Evolutionary conservation across 257 asterid genomes (phyloP), one percentile per base, ranked within the genome.

Genomic region (Avicennia marina): DNA sequence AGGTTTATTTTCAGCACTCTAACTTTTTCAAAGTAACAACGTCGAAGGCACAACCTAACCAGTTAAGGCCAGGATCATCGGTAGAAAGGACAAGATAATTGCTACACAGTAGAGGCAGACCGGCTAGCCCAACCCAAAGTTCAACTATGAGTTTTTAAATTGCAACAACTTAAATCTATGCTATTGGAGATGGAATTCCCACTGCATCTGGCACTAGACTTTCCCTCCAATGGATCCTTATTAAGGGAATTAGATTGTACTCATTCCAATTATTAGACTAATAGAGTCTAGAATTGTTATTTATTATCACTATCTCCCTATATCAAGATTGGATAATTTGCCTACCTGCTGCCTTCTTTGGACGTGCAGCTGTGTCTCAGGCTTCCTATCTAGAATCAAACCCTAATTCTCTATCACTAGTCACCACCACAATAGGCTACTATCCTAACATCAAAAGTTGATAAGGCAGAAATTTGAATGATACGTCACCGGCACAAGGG

Each of bases 251-350:
- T 53, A 33, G 29, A 53, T 24, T 56, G 36, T 40, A 21, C 34
- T 56, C 34, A 36, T 21, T 60, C 53, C 31, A 48, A 60, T 49
- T 61, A 51, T 50, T 8, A 15, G 6, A 43, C 53, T 33, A 25
- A 8, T 10, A 47, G 56, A 47, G 46, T 26, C 58, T 20, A 10
- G 32, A 31, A 45, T 60, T 47, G 15, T 60, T 60, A 60, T 60
- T 27, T 60, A 47, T 60, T 31, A 21, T 60, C 56, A 44, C 57
- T 17, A 60, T 32, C 8, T 57, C 63, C 57, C 52, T 40, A 15
- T 46, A 29, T 33, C 25, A 18, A 21, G 65, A 47, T 60, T 46
- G 15, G 46, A 46, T 60, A 60, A 60, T 60, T 61, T 57, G 52
- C 29, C 11, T 40, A 10, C 25, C 15, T 41, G 19, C 7, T 26